Conservation (phyloP, 202 grass and related monocot species). For the Elaeis oleifera region DNA sequence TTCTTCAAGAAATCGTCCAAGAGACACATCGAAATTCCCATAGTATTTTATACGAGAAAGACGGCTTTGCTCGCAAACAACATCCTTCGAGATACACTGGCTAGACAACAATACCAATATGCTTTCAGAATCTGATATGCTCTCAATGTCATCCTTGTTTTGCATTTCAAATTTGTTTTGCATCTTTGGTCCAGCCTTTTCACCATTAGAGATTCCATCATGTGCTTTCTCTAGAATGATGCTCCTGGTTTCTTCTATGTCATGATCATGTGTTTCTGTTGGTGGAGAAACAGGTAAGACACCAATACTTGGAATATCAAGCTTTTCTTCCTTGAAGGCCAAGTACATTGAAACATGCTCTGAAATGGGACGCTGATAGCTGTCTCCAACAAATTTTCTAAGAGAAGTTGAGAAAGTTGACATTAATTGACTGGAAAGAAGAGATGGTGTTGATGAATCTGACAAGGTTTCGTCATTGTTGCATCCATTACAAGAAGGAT, state of each 20-base stretch:
- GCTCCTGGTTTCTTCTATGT: constrained; percentile 27
- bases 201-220: constrained; percentile 14
- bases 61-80: constrained; percentile 61
- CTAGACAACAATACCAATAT: constrained; percentile 87
- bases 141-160: constrained; percentile 38
- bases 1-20: constrained; percentile 84
- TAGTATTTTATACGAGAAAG: constrained; percentile 91
- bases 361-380: not conserved
- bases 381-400: constrained; percentile 23
- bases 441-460: constrained; percentile 25
- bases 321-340: not conserved
- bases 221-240: constrained; percentile 20
- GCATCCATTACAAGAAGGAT: constrained; percentile 21
- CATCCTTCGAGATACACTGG: constrained; percentile 66
- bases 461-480: constrained; percentile 12
- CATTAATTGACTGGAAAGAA: constrained; percentile 24
- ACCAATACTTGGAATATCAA: constrained; percentile 28
- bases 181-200: constrained; percentile 12
- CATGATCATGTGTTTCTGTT: constrained; percentile 37
- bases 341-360: not conserved
- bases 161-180: constrained; percentile 40
- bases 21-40: constrained; percentile 77
- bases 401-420: constrained; percentile 30
- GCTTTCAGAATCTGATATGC: constrained; percentile 58
- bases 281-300: constrained; percentile 31